These are phyloP conservation scores for Larix kaempferi DNA, from an alignment of 75 land plant species.

Conservation along the genomic window DNA sequence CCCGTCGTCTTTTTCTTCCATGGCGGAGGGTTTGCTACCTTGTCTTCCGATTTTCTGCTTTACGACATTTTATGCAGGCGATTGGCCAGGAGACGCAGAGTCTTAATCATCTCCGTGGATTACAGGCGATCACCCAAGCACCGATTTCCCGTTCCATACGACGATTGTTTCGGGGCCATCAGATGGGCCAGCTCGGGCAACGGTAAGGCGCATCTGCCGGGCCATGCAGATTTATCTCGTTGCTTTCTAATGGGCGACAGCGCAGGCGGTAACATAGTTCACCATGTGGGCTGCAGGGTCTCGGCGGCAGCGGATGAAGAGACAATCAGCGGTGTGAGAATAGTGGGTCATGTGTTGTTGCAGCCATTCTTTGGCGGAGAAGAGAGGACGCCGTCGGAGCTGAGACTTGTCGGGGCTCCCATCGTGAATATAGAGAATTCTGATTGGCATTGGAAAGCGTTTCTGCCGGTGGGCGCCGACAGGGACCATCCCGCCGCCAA, in stretches of 20 bases:
- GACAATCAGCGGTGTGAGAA: conserved; percentile 6
- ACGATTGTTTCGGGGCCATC: conserved; percentile 58
- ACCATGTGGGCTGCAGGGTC: conserved; percentile 36
- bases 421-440: conserved; percentile 23
- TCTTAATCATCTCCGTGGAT: conserved; percentile 64
- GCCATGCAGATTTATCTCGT: conserved; percentile 18
- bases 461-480: conserved; percentile 46
- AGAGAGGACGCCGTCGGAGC: conserved; percentile 60
- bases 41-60: conserved; percentile 26
- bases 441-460: conserved; percentile 66
- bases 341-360: conserved; percentile 37
- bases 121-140: conserved; percentile 76
- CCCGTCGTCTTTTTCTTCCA: conserved; percentile 82
- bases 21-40: conserved; percentile 76
- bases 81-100: conserved; percentile 41
- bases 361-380: conserved; percentile 72
- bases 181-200: conserved; percentile 29
- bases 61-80: conserved; percentile 61
- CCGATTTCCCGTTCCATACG: conserved; percentile 59
- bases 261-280: conserved; percentile 60
- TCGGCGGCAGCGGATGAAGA: neutral
- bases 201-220: neutral
- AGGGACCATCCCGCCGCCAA: conserved; percentile 51
- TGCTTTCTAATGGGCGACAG: conserved; percentile 63
- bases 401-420: conserved; percentile 7